Conservation (phyloP, 768 basidiomycete genomes). For the Antrodiella citrinella region DNA sequence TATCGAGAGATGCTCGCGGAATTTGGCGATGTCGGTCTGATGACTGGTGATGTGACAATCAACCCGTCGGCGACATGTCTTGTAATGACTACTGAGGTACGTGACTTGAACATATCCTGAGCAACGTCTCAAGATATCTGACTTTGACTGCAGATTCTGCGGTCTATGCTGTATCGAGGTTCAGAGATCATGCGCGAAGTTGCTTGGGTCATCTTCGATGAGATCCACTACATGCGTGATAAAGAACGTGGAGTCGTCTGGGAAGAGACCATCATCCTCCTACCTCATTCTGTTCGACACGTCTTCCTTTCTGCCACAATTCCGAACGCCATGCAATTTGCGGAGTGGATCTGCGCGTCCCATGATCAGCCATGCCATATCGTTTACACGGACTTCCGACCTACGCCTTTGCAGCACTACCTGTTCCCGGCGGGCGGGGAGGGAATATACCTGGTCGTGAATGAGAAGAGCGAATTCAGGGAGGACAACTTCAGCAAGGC, state of each 20-base stretch:
- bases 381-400: constrained; percentile 98
- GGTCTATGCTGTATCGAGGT: constrained; percentile 97
- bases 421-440: constrained; percentile 95
- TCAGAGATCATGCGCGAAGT: constrained; percentile 99
- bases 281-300: constrained; percentile 93
- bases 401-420: constrained; percentile 96
- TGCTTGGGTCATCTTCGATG: constrained; percentile 99
- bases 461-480: constrained; percentile 93
- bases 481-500: constrained; percentile 98
- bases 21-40: constrained; percentile 96
- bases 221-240: constrained; percentile 99
- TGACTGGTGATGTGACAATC: constrained; percentile 99
- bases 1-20: constrained; percentile 96
- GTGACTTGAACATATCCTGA: constrained; percentile 12
- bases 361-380: constrained; percentile 99
- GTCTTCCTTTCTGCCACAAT: constrained; percentile 99
- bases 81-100: constrained; percentile 98
- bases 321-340: constrained; percentile 98
- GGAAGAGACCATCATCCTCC: constrained; percentile 97
- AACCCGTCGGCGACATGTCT: constrained; percentile 95
- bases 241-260: constrained; percentile 98
- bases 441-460: constrained; percentile 97
- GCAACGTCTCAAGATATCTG: background rate
- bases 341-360: constrained; percentile 96
- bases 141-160: constrained; percentile 88